Evolutionary conservation across 139 green algal species (phyloP).

Genomic region (Chlamydomonas incerta): DNA sequence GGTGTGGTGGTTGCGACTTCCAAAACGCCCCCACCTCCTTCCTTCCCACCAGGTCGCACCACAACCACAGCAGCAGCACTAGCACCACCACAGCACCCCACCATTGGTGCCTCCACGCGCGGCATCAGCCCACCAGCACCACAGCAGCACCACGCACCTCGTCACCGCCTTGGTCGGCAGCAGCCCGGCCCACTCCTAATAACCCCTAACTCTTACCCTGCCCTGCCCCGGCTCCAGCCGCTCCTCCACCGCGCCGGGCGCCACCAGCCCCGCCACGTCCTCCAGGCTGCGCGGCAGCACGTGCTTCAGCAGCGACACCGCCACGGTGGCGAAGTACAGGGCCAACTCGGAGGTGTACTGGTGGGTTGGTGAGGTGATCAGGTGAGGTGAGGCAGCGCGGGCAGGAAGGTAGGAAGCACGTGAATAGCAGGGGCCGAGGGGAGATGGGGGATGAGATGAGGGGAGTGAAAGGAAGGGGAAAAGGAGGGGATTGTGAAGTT

Average conservation of each 20-base stretch:
- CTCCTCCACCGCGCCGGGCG: constrained; percentile 14
- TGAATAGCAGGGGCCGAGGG: no score
- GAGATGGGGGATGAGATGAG: no score
- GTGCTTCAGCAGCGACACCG: constrained; percentile 32
- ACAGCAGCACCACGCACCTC: neutral
- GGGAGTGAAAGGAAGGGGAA: neutral
- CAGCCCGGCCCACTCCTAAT: neutral
- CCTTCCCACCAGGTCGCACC: no score
- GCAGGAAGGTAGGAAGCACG: neutral
- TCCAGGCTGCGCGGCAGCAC: constrained; percentile 25
- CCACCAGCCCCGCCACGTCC: constrained; percentile 34
- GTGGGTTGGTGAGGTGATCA: neutral
- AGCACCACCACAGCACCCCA: no score
- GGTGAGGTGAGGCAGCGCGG: neutral
- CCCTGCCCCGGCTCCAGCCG: constrained; percentile 32
- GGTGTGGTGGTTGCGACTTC: neutral
- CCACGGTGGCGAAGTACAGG: constrained; percentile 42
- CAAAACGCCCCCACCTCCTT: no score
- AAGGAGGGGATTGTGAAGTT: no score
- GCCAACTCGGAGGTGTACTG: constrained; percentile 42
- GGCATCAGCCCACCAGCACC: neutral
- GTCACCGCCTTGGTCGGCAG: no score
- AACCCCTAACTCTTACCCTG: constrained; percentile 3
- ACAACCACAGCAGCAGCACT: no score
- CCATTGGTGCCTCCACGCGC: no score